phyloP scores from a whole-genome alignment of 768 basidiomycete species.

The Suillus clintonianus region DNA sequence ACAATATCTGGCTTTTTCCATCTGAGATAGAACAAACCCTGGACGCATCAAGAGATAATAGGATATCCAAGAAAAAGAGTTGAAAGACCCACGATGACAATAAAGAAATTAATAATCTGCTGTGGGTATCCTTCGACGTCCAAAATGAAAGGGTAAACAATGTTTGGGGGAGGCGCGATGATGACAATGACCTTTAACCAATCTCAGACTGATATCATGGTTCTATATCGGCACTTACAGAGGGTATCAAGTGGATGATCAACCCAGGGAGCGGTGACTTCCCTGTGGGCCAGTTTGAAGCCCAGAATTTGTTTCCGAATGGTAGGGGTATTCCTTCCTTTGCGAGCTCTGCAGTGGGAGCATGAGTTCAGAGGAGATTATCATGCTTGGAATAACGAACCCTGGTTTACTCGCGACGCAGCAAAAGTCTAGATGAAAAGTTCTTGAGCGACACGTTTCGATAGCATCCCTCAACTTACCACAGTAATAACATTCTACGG shows the following conservation, averaged over 20 bases:
- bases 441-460: background rate
- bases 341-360: conserved; percentile 45
- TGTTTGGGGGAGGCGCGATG: conserved; percentile 49
- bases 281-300: conserved; percentile 62
- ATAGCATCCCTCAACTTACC: conserved; percentile 15
- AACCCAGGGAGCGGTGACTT: conserved; percentile 58
- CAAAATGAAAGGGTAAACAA: conserved; percentile 63
- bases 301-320: conserved; percentile 61
- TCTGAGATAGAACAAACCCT: conserved; percentile 60
- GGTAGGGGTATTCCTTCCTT: conserved; percentile 66
- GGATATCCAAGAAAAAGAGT: too few species aligned
- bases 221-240: conserved; percentile 31
- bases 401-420: conserved; percentile 54
- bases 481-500: conserved; percentile 33
- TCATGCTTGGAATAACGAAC: conserved; percentile 17
- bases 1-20: conserved; percentile 47
- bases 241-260: conserved; percentile 56
- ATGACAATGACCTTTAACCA: conserved; percentile 54
- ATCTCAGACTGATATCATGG: conserved; percentile 26
- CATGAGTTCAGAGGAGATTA: background rate
- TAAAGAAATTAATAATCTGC: conserved; percentile 59
- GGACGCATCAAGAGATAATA: background rate
- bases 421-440: conserved; percentile 45
- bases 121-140: conserved; percentile 51
- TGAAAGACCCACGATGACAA: conserved; percentile 46